A percentile compares a stretch with the other conserved stretches of the same genome.
Evolutionary conservation across 352 stramenopile genomes (phyloP).

Genomic region (Globisporangium cylindrosporum): DNA sequence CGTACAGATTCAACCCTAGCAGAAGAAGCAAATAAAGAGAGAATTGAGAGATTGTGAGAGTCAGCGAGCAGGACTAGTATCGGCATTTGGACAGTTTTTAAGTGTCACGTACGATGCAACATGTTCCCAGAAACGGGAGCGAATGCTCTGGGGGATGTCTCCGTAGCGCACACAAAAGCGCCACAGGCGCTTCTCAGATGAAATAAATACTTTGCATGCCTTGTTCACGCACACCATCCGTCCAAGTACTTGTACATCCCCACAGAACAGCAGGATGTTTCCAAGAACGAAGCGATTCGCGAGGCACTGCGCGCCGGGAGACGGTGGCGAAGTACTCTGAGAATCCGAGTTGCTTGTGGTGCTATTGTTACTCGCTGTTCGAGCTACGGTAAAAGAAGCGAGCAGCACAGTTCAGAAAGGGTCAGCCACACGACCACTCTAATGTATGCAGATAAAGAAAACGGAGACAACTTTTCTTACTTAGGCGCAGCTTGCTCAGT

Average conservation of each 20-base stretch:
- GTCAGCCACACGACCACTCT: not conserved
- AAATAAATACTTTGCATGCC: constrained; percentile 56
- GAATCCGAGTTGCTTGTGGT: constrained; percentile 14
- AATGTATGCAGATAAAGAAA: not conserved
- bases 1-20: constrained; percentile 33
- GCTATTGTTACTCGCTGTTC: constrained; percentile 20
- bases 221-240: constrained; percentile 54
- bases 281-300: constrained; percentile 63
- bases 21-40: not conserved
- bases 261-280: constrained; percentile 70
- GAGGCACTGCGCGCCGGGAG: constrained; percentile 43
- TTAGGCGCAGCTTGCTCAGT: constrained; percentile 38
- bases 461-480: constrained; percentile 20
- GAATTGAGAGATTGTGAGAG: not conserved
- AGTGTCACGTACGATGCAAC: constrained; percentile 25
- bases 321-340: not conserved
- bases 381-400: constrained; percentile 9
- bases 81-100: not conserved
- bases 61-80: not conserved
- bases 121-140: constrained; percentile 80
- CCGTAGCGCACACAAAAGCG: constrained; percentile 85
- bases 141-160: constrained; percentile 45
- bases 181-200: constrained; percentile 58
- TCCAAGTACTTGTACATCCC: constrained; percentile 47
- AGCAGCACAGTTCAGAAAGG: not conserved